phyloP scores from a whole-genome alignment of 2,329 filamentous ascomycete species.

The Aspergillus fumigatiaffinis region DNA sequence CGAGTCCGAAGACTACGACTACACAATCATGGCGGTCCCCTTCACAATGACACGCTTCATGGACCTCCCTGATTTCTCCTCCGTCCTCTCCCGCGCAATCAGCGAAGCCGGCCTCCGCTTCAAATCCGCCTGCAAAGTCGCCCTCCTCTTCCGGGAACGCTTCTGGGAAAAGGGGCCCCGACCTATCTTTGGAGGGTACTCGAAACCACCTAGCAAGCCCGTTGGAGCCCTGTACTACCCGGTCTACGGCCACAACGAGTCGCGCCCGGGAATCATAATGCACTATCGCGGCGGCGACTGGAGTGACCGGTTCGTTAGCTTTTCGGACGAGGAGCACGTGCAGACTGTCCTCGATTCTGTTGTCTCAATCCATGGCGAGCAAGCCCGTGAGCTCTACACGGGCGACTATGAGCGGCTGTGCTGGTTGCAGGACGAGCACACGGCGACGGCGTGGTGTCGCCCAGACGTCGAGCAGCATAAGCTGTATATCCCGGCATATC shows the following conservation, averaged over 20 bases:
- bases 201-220: no score
- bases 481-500: constrained; percentile 32
- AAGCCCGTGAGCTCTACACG: constrained; percentile 25
- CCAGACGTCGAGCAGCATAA: constrained; percentile 31
- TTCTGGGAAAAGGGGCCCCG: constrained; percentile 31
- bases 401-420: constrained; percentile 32
- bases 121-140: constrained; percentile 32
- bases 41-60: constrained; percentile 19
- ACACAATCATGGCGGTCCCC: no score
- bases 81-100: constrained; percentile 19
- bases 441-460: constrained; percentile 26
- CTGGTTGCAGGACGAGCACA: constrained; percentile 29
- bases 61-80: constrained; percentile 35
- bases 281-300: no score
- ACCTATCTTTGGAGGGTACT: constrained; percentile 1
- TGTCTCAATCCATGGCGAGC: constrained; percentile 25
- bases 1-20: no score
- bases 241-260: no score
- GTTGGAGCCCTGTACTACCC: no score
- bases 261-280: no score
- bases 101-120: constrained; percentile 26
- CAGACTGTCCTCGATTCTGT: constrained; percentile 24
- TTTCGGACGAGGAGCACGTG: no score
- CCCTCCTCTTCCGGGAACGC: constrained; percentile 27
- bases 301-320: no score